Evolutionary conservation across 495 filamentous ascomycete genomes (phyloP), one percentile per base, ranked within the genome.

Genomic region (Annulohypoxylon moriforme): DNA sequence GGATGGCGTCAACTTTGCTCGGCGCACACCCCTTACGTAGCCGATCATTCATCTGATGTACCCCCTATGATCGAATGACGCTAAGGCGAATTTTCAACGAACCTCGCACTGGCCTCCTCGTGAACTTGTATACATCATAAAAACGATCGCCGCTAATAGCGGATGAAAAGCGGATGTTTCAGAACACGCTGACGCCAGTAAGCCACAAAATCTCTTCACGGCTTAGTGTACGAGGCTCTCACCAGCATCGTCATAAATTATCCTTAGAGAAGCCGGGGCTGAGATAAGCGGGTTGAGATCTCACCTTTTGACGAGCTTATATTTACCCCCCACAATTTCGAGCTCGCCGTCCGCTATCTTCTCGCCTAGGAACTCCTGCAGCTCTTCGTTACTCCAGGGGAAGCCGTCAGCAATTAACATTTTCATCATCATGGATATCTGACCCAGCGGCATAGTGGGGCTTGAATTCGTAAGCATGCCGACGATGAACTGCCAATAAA

Each of bases 391-490:
- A 27, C 87, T 87, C 83, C 88, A 97, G 13, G 93, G 89, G 74
- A 97, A 98, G 6, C 93, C 92, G 13, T 93, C 94, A 1, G 91
- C 87, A 29, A 98, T 90, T 27, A 93, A 85, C 85, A 99, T 91
- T 77, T 91, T 92, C 84, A 99, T 83, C 93, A 98, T 97, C 91
- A 94, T 95, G 4, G 89, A 85, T 65, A 99, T 94, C 80, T 92
- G 89, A 74, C 86, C 86, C 67, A 93, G 76, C 50, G 91, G 88
- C 91, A 97, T 96, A 31, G 81, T 74, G 29, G 89, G 81, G 5
- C 91, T 92, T 64, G 91, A 87, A 77, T 98, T 98, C 65, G 92
- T 98, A 81, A 99, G 81, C 95, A 99, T 98, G 49, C 92, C 93
- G 56, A 92, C 83, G 65, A 99, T 93, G 76, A 96, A 98, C 76